phyloP scores from a whole-genome alignment of 805 yeast species.

The Saccharomycopsis javanensis region DNA sequence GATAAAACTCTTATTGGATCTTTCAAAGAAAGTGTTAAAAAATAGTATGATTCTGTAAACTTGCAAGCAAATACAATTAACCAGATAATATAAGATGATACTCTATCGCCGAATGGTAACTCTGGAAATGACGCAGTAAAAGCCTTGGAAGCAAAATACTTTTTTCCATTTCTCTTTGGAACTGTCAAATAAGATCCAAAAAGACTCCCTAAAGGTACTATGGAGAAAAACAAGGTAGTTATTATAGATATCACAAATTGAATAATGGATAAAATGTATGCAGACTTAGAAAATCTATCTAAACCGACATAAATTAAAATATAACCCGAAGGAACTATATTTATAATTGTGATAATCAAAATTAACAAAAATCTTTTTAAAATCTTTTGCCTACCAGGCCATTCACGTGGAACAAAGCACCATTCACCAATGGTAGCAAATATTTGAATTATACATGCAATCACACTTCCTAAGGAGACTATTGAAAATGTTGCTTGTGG shows the following conservation, averaged over 20 bases:
- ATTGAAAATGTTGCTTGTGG: constrained; percentile 89
- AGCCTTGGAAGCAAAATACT: constrained; percentile 83
- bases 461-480: constrained; percentile 82
- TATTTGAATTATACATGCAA: constrained; percentile 75
- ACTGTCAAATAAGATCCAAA: constrained; percentile 84
- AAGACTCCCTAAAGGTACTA: constrained; percentile 93
- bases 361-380: constrained; percentile 76
- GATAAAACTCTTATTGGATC: constrained; percentile 92
- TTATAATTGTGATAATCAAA: constrained; percentile 51
- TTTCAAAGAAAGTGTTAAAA: constrained; percentile 77
- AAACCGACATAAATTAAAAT: constrained; percentile 72
- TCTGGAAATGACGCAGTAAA: constrained; percentile 87
- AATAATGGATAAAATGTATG: constrained; percentile 70
- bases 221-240: constrained; percentile 70
- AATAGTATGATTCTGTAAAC: constrained; percentile 82
- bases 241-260: constrained; percentile 81
- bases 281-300: constrained; percentile 55
- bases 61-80: constrained; percentile 80
- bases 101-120: constrained; percentile 79
- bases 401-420: constrained; percentile 90
- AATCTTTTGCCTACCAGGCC: constrained; percentile 98
- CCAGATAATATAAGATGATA: constrained; percentile 94
- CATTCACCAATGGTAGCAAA: constrained; percentile 85
- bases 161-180: constrained; percentile 60
- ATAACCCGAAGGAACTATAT: constrained; percentile 79